A percentile compares a stretch with the other conserved stretches of the same genome.
phyloP scores from a whole-genome alignment of 805 yeast genomes.

The Candida glaebosa region DNA sequence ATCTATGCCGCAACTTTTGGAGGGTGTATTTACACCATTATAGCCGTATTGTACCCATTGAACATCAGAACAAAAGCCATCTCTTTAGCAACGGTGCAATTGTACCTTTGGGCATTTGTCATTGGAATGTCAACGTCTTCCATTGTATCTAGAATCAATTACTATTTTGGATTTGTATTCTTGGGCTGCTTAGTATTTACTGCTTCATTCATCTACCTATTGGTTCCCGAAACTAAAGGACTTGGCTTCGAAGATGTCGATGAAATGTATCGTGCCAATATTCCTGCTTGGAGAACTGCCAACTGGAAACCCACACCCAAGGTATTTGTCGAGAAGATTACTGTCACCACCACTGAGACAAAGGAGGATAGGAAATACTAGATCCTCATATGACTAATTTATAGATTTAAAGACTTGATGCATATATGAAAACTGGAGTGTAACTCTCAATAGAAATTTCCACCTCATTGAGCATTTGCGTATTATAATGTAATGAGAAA shows the following conservation, averaged over 20 bases:
- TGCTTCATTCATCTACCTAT: slow-evolving; percentile 65
- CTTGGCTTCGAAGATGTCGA: slow-evolving; percentile 80
- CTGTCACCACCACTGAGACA: neutral
- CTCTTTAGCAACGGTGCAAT: slow-evolving; percentile 62
- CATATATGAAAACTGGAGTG: too few relatives aligned
- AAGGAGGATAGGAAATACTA: too few relatives aligned
- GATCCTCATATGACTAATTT: too few relatives aligned
- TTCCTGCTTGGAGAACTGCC: slow-evolving; percentile 39
- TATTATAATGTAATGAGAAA: too few relatives aligned
- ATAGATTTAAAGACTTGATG: too few relatives aligned
- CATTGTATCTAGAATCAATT: slow-evolving; percentile 57
- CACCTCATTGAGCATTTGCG: too few relatives aligned
- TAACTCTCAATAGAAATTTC: too few relatives aligned
- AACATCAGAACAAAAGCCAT: slow-evolving; percentile 60
- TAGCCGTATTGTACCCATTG: slow-evolving; percentile 65
- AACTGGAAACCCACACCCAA: slow-evolving; percentile 49
- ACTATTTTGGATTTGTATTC: slow-evolving; percentile 63
- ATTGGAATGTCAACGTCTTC: slow-evolving; percentile 67
- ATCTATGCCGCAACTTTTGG: slow-evolving; percentile 74
- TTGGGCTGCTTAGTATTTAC: slow-evolving; percentile 60
- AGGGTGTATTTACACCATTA: slow-evolving; percentile 62
- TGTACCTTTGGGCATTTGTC: slow-evolving; percentile 62
- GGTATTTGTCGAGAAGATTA: slow-evolving; percentile 7
- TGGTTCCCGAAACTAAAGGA: slow-evolving; percentile 77
- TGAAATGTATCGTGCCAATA: slow-evolving; percentile 49